These are phyloP conservation scores for Nakazawaea ambrosiae DNA, from an alignment of 805 yeast species.

Conservation along the genomic window DNA sequence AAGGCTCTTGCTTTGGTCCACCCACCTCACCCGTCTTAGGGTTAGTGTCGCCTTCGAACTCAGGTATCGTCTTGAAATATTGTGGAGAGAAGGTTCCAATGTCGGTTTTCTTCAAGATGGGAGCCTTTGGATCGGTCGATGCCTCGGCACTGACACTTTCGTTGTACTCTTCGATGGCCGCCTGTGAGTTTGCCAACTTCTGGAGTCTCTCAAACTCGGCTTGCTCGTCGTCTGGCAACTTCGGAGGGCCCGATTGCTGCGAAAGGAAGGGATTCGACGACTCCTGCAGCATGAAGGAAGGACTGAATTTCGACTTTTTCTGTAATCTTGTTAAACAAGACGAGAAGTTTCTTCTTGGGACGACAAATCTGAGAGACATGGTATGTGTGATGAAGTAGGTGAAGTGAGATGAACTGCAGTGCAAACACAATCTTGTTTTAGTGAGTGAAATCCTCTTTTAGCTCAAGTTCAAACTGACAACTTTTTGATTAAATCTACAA, in stretches of 20 bases:
- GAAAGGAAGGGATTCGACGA: conserved; percentile 4
- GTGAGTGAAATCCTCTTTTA: too few species aligned
- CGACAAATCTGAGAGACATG: too few species aligned
- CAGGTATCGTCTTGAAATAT: conserved; percentile 75
- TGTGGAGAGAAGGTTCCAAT: conserved; percentile 64
- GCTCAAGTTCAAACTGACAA: too few species aligned
- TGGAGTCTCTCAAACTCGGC: conserved; percentile 89
- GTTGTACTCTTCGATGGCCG: conserved; percentile 71
- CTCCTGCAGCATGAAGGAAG: conserved; percentile 2
- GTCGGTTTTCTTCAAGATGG: conserved; percentile 32
- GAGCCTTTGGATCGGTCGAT: conserved; percentile 25
- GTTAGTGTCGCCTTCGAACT: conserved; percentile 89
- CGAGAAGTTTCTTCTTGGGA: neutral
- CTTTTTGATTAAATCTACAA: too few species aligned
- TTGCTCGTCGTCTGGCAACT: conserved; percentile 72
- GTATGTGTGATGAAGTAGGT: too few species aligned
- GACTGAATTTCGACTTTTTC: conserved; percentile 3
- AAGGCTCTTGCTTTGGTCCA: conserved; percentile 97
- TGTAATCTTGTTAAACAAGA: too few species aligned
- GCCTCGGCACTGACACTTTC: conserved; percentile 5
- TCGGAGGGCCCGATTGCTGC: conserved; percentile 49
- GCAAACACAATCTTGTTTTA: too few species aligned
- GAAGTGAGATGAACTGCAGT: too few species aligned
- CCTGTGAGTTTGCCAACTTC: conserved; percentile 70
- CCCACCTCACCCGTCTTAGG: conserved; percentile 94